Evolutionary conservation across 805 yeast species (phyloP), one percentile per base, ranked within the genome.

Genomic region (Nakazawaea wyomingensis): DNA sequence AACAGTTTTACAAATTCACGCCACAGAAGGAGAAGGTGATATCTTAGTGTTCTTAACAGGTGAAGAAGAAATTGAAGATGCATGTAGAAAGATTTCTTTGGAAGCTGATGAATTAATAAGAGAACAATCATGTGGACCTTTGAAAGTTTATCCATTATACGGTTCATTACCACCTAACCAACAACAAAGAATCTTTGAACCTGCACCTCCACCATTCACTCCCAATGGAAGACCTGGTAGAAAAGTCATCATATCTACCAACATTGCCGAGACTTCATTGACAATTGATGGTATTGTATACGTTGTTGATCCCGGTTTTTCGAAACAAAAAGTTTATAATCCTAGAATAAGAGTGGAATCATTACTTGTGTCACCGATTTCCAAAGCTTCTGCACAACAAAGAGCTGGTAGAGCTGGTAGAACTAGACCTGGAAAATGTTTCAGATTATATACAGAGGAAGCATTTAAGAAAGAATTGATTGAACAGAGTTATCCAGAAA

Each of bases 361-460:
- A 0, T 71, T 91, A 53, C 72, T 91, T 41, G 98, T 93, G 4
- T 86, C 96, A 7, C 98, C 98, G 29, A 90, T 93, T 49, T 90
- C 98, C 9, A 90, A 89, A 66, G 99, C 99, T 0, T 82, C 95
- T 37, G 96, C 99, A 1, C 96, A 91, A 66, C 99, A 91, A 66
- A 80, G 99, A 65, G 98, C 98, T 28, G 99, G 99, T 76, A 86
- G 99, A 76, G 99, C 99, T 44, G 99, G 99, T 69, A 91, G 99
- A 78, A 91, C 97, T 5, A 79, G 96, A 57, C 96, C 98, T 13
- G 99, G 99, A 59, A 91, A 93, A 64, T 91, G 97, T 66, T 91
- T 91, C 76, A 76, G 99, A 59, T 71, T 91, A 43, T 91, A 91
- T 67, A 93, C 99, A 1, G 97, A 93, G 61, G 97, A 89, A 55